phyloP scores from a whole-genome alignment of 305 asterid species.

The Fraxinus paxiana region DNA sequence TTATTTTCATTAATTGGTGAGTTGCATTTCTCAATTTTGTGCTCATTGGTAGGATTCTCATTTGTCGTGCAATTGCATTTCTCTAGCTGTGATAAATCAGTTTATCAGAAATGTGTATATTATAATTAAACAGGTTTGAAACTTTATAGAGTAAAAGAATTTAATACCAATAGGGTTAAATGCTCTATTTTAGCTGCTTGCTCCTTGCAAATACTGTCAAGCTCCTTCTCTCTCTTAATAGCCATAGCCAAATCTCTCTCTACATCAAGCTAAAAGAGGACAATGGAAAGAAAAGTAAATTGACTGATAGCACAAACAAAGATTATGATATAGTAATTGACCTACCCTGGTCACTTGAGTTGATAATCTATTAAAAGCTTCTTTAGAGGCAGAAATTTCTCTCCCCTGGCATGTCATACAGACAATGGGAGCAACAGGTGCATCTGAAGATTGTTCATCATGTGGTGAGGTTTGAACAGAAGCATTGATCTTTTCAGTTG shows the following conservation, averaged over 20 bases:
- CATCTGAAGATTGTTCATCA: conserved; percentile 32
- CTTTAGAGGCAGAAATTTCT: conserved; percentile 30
- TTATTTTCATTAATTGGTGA: conserved; percentile 33
- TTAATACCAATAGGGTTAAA: conserved; percentile 59
- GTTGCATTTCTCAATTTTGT: background rate
- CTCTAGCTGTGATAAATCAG: conserved; percentile 47
- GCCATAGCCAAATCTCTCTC: conserved; percentile 39
- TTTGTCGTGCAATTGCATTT: conserved; percentile 39
- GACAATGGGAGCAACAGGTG: conserved; percentile 36
- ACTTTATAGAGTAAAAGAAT: conserved; percentile 4
- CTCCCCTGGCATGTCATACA: conserved; percentile 57
- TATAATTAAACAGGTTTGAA: background rate
- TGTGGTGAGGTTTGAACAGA: conserved; percentile 45
- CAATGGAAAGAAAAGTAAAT: background rate
- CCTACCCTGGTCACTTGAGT: conserved; percentile 34
- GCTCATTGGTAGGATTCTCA: conserved; percentile 17
- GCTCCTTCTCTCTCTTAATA: conserved; percentile 55
- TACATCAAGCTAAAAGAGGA: conserved; percentile 37
- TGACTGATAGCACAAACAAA: background rate
- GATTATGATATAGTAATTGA: conserved; percentile 12
- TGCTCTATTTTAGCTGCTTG: conserved; percentile 74
- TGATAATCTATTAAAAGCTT: conserved; percentile 29
- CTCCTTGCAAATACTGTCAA: conserved; percentile 58
- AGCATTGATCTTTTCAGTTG: conserved; percentile 47
- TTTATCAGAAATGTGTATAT: conserved; percentile 12